Evolutionary conservation across 2,329 filamentous ascomycete genomes (phyloP), one percentile per base, ranked within the genome.

Genomic region (Beauveria sp.): DNA sequence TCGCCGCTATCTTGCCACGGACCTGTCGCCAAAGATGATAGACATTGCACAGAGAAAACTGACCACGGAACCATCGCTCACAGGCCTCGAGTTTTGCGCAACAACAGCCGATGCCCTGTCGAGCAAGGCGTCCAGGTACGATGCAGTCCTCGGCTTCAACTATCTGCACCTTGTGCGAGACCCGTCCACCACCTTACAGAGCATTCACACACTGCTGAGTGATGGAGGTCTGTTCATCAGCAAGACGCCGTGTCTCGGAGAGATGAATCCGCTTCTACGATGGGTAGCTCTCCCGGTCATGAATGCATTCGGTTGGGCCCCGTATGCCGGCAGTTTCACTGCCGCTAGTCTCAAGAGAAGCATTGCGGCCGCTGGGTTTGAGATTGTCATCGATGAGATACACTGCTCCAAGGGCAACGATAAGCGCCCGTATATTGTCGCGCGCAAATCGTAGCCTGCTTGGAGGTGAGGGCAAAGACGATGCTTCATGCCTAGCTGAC

Each of bases 91-190:
- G 18, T 63, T 65, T 40, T 56, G 59, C 3, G 62, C 58, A 16
- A 58, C 59, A 10, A 61, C 50, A n/a, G 63, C 62, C 34, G 62
- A 63, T n/a, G 18, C 50, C 5, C 58, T 65, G 10, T 53, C 63
- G 18, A 52, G 53, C 16, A 62, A 65, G 53, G 43, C 45, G 10
- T 12, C 46, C n/a, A 43, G 28, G 49, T 64, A 64, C 50, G 45
- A 43, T 28, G 60, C 55, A 9, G 43, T 66, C n/a, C 61, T 66
- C 5, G 65, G 58, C 24, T 66, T 62, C 61, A 65, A 66, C 54
- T 65, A 65, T 50, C 61, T 66, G 9, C 63, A 66, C 43, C 62
- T 64, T 9, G 63, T 66, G 46, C 61, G 52, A 20, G 65, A 66
- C 34, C 42, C 63, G 10, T 26, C 62, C 16, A 56, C 52, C 24